Evolutionary conservation across 345 rosid genomes (phyloP), one percentile per base, ranked within the genome.

Genomic region (Salix exigua): DNA sequence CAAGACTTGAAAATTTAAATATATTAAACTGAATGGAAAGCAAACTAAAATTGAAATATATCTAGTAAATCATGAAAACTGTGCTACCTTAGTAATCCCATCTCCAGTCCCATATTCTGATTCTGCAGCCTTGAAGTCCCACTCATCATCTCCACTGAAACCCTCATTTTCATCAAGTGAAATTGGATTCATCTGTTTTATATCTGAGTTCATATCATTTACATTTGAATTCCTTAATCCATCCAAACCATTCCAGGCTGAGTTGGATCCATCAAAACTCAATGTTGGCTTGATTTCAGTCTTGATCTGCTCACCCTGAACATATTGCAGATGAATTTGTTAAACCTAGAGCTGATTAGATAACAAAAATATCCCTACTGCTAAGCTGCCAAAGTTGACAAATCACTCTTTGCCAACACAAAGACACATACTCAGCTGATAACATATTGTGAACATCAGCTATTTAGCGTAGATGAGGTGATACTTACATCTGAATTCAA

Each of bases 91-190:
- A 63, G 40, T 17, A 64, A 71, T 35, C 53, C 40, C 60, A 44
- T 71, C 50, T 25, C 40, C 55, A 58, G 70, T 25, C 46, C 35
- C 35, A 25, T 51, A 38, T 50, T 76, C 78, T 55, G 79, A 75
- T 79, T 73, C 85, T 30, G 83, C 85, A 66, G 66, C 82, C 70
- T 73, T 79, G 66, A 86, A 86, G 58, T 78, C 86, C 88, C 85
- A 86, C 38, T 73, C 86, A 71, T 83, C 79, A 17, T 80, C 84
- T 51, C 55, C 82, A 51, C 23, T 79, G 26, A 72, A 37, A 23
- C 64, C 84, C 37, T 38, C 76, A 44, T 76, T 75, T 31, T 76
- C 81, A 68, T 79, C 68, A 73, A 21, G 28, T 37, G 48, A 42
- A 66, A 26, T 72, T 21, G 37, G 31, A 72, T 25, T 46, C 62